Conservation (phyloP, 2,329 filamentous ascomycete genomes). For the Talaromyces sp. region DNA sequence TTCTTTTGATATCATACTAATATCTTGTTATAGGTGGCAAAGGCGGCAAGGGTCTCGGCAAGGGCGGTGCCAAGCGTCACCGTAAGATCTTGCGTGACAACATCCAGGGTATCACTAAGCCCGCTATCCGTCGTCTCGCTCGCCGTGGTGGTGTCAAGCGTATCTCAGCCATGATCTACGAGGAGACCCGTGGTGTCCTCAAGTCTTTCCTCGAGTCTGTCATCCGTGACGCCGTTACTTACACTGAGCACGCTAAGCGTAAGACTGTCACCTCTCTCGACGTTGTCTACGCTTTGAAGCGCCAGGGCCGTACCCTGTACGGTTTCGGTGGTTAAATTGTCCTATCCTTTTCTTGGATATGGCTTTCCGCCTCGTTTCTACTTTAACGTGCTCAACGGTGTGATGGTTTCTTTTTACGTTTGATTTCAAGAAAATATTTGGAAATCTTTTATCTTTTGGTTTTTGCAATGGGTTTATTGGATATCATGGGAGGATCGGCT, state of each 20-base stretch:
- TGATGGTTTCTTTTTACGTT: slow-evolving; percentile 20
- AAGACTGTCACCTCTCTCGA: slow-evolving; percentile 59
- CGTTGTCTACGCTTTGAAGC: slow-evolving; percentile 66
- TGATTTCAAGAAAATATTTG: too few relatives aligned
- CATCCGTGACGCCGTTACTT: slow-evolving; percentile 77
- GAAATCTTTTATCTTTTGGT: slow-evolving; percentile 7
- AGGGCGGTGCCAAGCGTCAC: slow-evolving; percentile 98
- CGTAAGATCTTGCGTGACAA: slow-evolving; percentile 99
- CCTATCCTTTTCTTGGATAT: background rate
- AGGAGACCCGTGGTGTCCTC: slow-evolving; percentile 78
- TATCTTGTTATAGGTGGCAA: slow-evolving; percentile 68
- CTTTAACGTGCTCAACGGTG: slow-evolving; percentile 26
- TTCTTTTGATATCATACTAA: slow-evolving; percentile 16
- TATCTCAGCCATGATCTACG: slow-evolving; percentile 96
- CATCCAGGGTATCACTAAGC: slow-evolving; percentile 99
- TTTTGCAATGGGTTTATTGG: too few relatives aligned
- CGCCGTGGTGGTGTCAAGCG: slow-evolving; percentile 99
- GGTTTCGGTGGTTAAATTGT: slow-evolving; percentile 79
- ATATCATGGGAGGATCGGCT: slow-evolving; percentile 5
- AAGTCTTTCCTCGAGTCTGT: slow-evolving; percentile 84
- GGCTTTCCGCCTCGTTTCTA: background rate
- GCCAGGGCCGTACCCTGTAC: slow-evolving; percentile 74
- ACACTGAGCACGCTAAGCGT: slow-evolving; percentile 82
- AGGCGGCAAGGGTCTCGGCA: slow-evolving; percentile 96
- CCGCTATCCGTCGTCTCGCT: slow-evolving; percentile 95